Conservation (phyloP, 73 alveolate species). For the Loxodes magnus region DNA sequence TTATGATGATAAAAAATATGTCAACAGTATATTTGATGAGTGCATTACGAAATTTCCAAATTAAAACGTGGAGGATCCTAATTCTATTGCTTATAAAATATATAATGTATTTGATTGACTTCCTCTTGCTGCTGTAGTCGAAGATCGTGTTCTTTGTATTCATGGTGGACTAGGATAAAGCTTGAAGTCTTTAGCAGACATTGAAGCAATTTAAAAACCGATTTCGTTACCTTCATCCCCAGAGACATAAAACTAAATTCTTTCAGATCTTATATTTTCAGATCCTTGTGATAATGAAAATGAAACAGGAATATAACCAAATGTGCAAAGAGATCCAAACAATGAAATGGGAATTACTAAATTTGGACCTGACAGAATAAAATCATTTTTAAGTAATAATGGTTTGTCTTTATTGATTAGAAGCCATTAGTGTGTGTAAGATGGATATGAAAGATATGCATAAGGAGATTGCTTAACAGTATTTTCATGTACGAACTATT, state of each 20-base stretch:
- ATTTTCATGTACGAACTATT: background rate
- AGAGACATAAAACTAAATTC: constrained; percentile 33
- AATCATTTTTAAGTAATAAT: background rate
- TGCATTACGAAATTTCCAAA: constrained; percentile 10
- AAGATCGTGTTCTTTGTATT: constrained; percentile 65
- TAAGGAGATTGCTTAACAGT: background rate
- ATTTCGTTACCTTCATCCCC: constrained; percentile 41
- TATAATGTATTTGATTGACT: constrained; percentile 82
- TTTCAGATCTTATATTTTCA: constrained; percentile 60
- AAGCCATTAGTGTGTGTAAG: background rate
- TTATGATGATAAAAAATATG: constrained; percentile 53
- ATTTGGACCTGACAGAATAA: constrained; percentile 1
- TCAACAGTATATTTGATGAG: constrained; percentile 16
- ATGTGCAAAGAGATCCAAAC: constrained; percentile 16
- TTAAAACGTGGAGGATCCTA: constrained; percentile 29
- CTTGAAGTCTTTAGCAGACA: constrained; percentile 56
- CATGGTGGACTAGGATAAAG: constrained; percentile 94
- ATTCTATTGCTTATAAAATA: constrained; percentile 29
- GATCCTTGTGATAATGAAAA: constrained; percentile 50
- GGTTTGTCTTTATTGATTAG: constrained; percentile 4
- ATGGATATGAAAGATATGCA: background rate
- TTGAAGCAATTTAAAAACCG: constrained; percentile 75
- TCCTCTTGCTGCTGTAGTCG: constrained; percentile 86
- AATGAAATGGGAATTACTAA: constrained; percentile 20
- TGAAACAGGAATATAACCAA: constrained; percentile 34